These are phyloP conservation scores for Mycena pura DNA, from an alignment of 768 basidiomycete species.

Conservation along the genomic window DNA sequence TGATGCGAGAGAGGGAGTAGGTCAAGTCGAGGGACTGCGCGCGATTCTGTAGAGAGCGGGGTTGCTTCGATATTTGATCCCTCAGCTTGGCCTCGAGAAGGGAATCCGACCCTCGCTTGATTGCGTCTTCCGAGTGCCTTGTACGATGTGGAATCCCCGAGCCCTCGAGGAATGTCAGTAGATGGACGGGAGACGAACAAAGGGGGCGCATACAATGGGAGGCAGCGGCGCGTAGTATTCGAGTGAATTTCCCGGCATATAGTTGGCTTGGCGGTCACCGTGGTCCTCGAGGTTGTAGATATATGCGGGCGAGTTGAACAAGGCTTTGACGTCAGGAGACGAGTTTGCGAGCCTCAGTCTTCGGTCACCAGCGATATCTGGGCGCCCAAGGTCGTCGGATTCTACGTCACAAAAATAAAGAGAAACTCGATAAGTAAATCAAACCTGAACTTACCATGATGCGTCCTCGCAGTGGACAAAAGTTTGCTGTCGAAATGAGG, in stretches of 20 bases:
- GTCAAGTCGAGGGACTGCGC: conserved; percentile 92
- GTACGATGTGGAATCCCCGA: conserved; percentile 72
- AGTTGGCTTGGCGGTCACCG: conserved; percentile 67
- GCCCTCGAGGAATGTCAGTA: conserved; percentile 50
- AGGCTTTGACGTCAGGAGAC: conserved; percentile 92
- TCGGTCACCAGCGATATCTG: conserved; percentile 73
- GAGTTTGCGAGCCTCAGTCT: conserved; percentile 85
- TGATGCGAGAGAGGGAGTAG: conserved; percentile 81
- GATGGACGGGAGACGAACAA: conserved; percentile 25
- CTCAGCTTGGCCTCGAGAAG: conserved; percentile 84
- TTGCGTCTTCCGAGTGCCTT: conserved; percentile 73
- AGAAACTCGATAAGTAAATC: conserved; percentile 9
- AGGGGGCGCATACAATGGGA: conserved; percentile 65
- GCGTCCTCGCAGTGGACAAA: conserved; percentile 76
- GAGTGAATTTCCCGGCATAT: conserved; percentile 38
- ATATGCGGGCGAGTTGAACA: conserved; percentile 88
- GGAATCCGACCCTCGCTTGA: conserved; percentile 86
- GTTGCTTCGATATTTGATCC: conserved; percentile 76
- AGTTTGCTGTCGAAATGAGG: conserved; percentile 97
- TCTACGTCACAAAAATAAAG: conserved; percentile 49
- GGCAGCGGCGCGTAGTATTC: conserved; percentile 83
- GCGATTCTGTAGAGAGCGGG: conserved; percentile 82
- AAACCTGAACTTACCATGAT: conserved; percentile 49
- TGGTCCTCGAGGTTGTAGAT: conserved; percentile 81
- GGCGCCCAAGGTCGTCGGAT: conserved; percentile 78